These are phyloP conservation scores for Lagenaria siceraria DNA, from an alignment of 306 rosid genomes.

Conservation along the genomic window DNA sequence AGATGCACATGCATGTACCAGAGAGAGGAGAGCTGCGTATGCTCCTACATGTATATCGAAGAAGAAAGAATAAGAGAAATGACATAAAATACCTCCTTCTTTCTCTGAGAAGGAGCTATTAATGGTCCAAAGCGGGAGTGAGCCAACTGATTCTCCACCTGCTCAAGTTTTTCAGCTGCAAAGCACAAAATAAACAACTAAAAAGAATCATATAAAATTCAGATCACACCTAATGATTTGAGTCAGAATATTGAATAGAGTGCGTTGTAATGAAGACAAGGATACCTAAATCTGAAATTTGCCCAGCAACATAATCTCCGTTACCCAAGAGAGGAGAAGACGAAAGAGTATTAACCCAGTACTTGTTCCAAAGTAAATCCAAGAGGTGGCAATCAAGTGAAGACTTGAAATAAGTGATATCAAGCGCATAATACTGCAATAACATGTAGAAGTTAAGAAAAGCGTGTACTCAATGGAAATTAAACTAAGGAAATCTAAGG, in stretches of 20 bases:
- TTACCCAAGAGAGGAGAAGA: constrained; percentile 92
- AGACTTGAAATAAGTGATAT: constrained; percentile 90
- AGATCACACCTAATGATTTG: not conserved
- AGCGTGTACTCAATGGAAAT: constrained; percentile 1
- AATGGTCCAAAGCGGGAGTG: constrained; percentile 81
- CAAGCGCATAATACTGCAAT: constrained; percentile 87
- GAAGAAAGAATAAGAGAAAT: not conserved
- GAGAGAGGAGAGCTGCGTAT: not conserved
- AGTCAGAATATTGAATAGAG: not conserved
- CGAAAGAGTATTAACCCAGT: constrained; percentile 87
- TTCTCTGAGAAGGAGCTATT: constrained; percentile 60
- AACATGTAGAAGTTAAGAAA: constrained; percentile 11
- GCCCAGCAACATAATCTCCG: constrained; percentile 94
- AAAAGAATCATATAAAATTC: not conserved
- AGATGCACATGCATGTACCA: not conserved
- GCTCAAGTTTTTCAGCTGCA: constrained; percentile 96
- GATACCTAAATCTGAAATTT: constrained; percentile 86
- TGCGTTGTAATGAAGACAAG: not conserved
- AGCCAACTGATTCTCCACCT: constrained; percentile 83
- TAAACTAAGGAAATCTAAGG: not conserved
- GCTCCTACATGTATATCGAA: not conserved
- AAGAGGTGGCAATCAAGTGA: constrained; percentile 82
- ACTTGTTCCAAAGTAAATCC: constrained; percentile 94
- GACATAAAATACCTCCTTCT: constrained; percentile 58
- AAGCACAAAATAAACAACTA: constrained; percentile 1